Conservation (phyloP, 2,329 filamentous ascomycete species). For the Sarocladiaceae sp. region DNA sequence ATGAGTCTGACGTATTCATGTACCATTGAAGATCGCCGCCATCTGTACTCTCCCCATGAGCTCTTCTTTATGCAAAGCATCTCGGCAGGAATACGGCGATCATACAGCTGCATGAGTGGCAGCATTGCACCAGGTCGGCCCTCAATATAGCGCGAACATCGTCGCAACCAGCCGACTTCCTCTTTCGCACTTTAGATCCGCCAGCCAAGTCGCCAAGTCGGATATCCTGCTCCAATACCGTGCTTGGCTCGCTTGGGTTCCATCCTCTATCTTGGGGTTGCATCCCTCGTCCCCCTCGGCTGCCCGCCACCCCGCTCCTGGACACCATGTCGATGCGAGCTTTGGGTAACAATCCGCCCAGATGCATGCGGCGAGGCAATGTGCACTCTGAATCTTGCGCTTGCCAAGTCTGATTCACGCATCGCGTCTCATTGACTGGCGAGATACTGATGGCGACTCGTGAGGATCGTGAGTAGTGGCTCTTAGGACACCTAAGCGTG, state of each 20-base stretch:
- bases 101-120: background rate
- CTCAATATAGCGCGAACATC: background rate
- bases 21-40: too few species aligned
- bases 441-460: too few species aligned
- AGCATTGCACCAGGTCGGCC: background rate
- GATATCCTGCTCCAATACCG: constrained; percentile 5
- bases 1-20: too few species aligned
- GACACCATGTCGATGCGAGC: background rate
- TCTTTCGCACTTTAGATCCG: background rate
- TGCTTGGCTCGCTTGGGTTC: constrained; percentile 3
- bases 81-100: constrained; percentile 1
- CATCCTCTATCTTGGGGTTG: background rate
- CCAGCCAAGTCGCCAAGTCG: constrained; percentile 6
- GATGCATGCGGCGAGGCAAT: too few species aligned
- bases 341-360: background rate
- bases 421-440: too few species aligned
- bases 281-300: background rate
- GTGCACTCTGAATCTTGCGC: too few species aligned
- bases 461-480: too few species aligned
- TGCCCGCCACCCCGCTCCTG: background rate
- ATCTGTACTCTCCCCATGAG: too few species aligned
- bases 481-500: too few species aligned
- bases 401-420: too few species aligned
- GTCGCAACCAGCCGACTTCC: background rate
- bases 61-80: too few species aligned